Base-by-base conservation (phyloP, 225 moss, liverwort and hornwort genomes). In the Polytrichum commune region DNA sequence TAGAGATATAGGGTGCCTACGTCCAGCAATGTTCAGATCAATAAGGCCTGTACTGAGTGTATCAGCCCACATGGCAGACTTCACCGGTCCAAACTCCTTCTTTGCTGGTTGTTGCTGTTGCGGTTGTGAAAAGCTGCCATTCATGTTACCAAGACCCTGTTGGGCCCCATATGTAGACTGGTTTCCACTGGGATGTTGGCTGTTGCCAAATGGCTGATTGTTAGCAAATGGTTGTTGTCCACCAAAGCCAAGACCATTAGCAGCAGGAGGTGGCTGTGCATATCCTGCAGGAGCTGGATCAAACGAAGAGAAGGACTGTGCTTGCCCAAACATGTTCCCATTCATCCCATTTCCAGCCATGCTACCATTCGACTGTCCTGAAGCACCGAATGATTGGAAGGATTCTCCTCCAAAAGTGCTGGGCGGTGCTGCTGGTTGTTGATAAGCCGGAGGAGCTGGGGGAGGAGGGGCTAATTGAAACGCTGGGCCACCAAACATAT, bases 11-110 rank as follows among this genome's bases (percentile, higher is more conserved):
- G 66, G 29, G 27, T 64, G 69, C 90, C 78, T 85, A 90, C 90
- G 93, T 83, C 98, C 98, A 4, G 92, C 92, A 24, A 98, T 98
- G 66, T 98, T 91, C 0, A 98, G 90, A 69, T 98, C 95, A 19
- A 98, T 89, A 8, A 98, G 89, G 55, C 98, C 98, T 74, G 95
- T 90, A 81, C 94, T 98, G 23, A 98, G 84, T 10, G 98, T 95
- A 67, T 98, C 98, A 74, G 85, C 91, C 98, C 98, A 98, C 18
- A 91, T 81, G 64, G 88, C 73, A 60, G 92, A 94, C 73, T 94
- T 98, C 1, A 90, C 85, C 62, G 95, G 92, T 22, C 77, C 84
- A 35, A 89, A 89, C 54, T 91, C 88, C 63, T 87, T 81, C 74
- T 85, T 93, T 32, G 84, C 73, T 69, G 80, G 78, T 70, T 72